Evolutionary conservation across 2,329 filamentous ascomycete species (phyloP).

Genomic region (Fusarium incarnatum): DNA sequence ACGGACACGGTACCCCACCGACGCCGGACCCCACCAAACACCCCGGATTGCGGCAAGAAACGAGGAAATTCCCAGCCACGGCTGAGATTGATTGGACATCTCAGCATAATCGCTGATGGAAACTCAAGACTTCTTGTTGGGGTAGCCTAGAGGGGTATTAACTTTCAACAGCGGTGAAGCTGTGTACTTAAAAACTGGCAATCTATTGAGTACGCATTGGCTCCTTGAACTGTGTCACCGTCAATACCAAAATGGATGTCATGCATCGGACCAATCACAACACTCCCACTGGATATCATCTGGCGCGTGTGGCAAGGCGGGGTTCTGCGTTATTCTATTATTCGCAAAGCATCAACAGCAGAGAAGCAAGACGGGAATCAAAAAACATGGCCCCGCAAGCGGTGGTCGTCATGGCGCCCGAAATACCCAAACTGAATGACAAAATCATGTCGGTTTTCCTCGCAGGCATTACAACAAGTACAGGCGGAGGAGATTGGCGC

Average conservation of each 20-base stretch:
- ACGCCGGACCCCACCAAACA: too few species aligned
- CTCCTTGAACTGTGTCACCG: too few species aligned
- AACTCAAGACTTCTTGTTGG: too few species aligned
- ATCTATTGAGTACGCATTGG: too few species aligned
- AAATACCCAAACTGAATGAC: background rate
- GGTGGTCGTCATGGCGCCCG: constrained; percentile 15
- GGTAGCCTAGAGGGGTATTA: too few species aligned
- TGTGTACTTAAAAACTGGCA: too few species aligned
- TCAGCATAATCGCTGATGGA: rapidly evolving
- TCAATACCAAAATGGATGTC: too few species aligned
- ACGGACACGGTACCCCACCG: too few species aligned
- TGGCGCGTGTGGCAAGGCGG: background rate
- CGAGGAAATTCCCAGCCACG: too few species aligned
- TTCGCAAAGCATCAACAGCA: background rate
- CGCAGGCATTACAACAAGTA: constrained; percentile 65
- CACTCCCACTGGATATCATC: rapidly evolving
- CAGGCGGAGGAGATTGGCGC: constrained; percentile 63
- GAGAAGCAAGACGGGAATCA: background rate
- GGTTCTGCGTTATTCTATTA: background rate
- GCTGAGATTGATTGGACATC: too few species aligned
- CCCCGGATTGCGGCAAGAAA: too few species aligned
- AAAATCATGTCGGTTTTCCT: constrained; percentile 61
- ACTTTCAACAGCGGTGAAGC: too few species aligned
- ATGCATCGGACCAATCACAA: background rate
- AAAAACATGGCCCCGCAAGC: constrained; percentile 1